phyloP scores from a whole-genome alignment of 305 asterid species.

The Rubia peregrina region DNA sequence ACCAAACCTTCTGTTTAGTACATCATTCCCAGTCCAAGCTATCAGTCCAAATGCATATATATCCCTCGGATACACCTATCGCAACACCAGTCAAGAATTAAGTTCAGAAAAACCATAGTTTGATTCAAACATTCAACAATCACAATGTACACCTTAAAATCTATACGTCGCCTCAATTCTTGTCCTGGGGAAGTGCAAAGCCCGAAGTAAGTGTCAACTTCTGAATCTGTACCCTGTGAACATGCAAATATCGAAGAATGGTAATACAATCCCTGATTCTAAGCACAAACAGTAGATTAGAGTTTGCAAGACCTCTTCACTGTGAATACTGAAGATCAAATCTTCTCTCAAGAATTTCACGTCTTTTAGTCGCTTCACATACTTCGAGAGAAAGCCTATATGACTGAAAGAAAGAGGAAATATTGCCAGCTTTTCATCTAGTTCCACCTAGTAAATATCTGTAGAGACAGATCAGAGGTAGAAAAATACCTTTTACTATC shows the following conservation, averaged over 20 bases:
- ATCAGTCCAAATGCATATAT: conserved; percentile 89
- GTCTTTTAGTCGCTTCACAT: conserved; percentile 61
- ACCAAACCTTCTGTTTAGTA: conserved; percentile 73
- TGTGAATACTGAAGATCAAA: conserved; percentile 71
- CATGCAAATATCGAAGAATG: too few species aligned
- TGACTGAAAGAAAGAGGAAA: conserved; percentile 48
- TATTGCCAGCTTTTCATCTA: conserved; percentile 20
- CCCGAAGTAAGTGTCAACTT: conserved; percentile 92
- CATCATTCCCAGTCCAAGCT: conserved; percentile 98
- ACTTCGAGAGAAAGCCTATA: conserved; percentile 71
- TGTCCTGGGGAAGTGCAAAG: conserved; percentile 86
- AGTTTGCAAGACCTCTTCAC: conserved; percentile 57
- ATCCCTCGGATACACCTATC: conserved; percentile 87
- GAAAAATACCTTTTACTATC: conserved; percentile 66
- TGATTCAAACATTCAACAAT: not conserved
- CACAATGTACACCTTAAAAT: conserved; percentile 53
- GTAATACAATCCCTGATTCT: conserved; percentile 10
- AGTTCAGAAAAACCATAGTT: not conserved
- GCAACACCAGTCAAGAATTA: conserved; percentile 6
- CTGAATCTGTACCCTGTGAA: conserved; percentile 71
- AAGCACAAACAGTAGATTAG: not conserved
- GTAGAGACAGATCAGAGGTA: not conserved
- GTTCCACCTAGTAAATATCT: not conserved
- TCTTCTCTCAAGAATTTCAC: conserved; percentile 81
- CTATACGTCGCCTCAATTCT: conserved; percentile 85